Conservation (phyloP, 768 basidiomycete genomes). For the Lepiota venenata region DNA sequence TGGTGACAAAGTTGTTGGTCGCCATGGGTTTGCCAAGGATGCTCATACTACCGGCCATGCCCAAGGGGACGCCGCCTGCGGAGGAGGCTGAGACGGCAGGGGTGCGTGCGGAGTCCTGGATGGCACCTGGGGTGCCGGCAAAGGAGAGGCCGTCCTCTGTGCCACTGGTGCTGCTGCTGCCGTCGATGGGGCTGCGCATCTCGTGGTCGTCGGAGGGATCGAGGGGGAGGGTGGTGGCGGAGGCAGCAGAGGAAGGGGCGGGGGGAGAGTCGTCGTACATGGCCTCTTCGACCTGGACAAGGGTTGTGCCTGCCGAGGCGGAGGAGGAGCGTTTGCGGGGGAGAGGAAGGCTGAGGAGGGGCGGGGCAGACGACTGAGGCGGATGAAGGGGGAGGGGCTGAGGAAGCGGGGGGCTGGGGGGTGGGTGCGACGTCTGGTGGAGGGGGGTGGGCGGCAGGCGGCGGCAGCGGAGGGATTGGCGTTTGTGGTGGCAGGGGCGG, state of each 20-base stretch:
- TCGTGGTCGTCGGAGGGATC: constrained; percentile 57
- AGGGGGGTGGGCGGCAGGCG: constrained; percentile 15
- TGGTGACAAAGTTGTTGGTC: constrained; percentile 84
- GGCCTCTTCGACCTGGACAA: constrained; percentile 39
- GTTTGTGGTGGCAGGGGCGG: too few species aligned
- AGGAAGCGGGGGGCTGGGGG: constrained; percentile 21
- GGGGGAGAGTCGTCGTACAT: constrained; percentile 33
- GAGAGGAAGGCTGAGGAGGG: constrained; percentile 47
- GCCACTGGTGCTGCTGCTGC: constrained; percentile 44
- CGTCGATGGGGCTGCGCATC: constrained; percentile 46
- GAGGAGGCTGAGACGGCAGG: constrained; percentile 11
- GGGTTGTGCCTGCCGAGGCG: constrained; percentile 33
- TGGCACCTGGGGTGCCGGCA: constrained; percentile 7
- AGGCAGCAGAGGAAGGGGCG: not conserved
- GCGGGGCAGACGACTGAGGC: constrained; percentile 35
- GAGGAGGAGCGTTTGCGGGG: constrained; percentile 70
- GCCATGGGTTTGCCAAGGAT: constrained; percentile 64
- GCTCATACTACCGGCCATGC: constrained; percentile 44
- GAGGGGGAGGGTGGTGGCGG: constrained; percentile 33
- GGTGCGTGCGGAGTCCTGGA: constrained; percentile 12
- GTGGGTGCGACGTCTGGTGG: constrained; percentile 36
- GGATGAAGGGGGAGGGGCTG: constrained; percentile 16
- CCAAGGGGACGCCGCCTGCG: not conserved
- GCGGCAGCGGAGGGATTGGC: constrained; percentile 17
- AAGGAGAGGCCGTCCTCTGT: constrained; percentile 33